Evolutionary conservation across 2,329 filamentous ascomycete species (phyloP), one percentile per base, ranked within the genome.

Genomic region (Colletotrichum camelliae): DNA sequence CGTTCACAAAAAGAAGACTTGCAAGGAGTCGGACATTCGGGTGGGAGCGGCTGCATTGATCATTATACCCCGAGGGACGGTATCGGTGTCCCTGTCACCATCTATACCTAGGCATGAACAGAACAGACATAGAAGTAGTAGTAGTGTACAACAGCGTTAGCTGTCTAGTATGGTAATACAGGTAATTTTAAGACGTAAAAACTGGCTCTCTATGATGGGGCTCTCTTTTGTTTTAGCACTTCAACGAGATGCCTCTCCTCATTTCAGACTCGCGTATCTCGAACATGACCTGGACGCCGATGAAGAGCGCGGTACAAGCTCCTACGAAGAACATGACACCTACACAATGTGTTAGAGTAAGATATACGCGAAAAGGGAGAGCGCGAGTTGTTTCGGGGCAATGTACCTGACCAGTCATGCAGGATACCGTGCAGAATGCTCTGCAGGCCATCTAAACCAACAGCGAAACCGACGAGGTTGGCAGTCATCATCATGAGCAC

Each of bases 401-500:
- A 77, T 88, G 79, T 84, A 93, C 92, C 92, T 58, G 92, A 92
- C 87, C 92, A 95, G 74, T 94, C 94, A 21, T 91, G 91, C 68
- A 97, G 87, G 74, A 98, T 96, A 2, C 94, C 93, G 74, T 89
- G 87, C 12, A 98, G 83, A 66, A 98, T 91, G 35, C 90, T 94
- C 83, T 94, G 91, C 81, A 98, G 80, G 0, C 97, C 97, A 81
- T 99, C 97, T 66, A 98, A 79, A 0, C 97, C 97, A 15, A 99
- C 90, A 0, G 96, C 97, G 85, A 98, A 99, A 0, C 97, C 97
- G 13, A 99, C 96, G 21, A 99, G 86, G 82, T 99, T 99, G 18
- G 96, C 97, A 60, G 91, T 90, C 90, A 98, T 98, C 94, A 99
- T 97, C 94, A 98, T 96, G 64, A 98, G 86, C 29, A 98, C 90